phyloP scores from a whole-genome alignment of 495 filamentous ascomycete genomes.

The Aspergillus homomorphus region DNA sequence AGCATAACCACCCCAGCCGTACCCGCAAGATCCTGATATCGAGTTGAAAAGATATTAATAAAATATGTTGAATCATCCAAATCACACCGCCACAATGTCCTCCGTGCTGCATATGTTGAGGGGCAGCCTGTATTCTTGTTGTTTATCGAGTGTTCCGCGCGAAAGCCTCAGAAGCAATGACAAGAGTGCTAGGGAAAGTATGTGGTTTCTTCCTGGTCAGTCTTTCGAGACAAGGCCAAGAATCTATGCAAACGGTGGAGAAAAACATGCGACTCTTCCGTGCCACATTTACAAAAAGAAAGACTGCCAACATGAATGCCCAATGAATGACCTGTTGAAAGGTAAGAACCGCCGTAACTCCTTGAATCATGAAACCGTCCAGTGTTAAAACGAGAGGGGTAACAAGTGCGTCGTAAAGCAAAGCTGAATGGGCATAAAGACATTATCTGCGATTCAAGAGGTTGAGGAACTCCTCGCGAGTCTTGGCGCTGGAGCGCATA shows the following conservation, averaged over 20 bases:
- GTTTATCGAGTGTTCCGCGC: background rate
- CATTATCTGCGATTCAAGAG: constrained; percentile 62
- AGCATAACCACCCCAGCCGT: background rate
- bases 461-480: constrained; percentile 88
- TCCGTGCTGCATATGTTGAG: background rate
- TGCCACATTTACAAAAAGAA: constrained; percentile 9
- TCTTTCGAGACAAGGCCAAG: background rate
- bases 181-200: background rate
- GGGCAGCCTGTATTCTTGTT: background rate
- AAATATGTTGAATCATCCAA: constrained; percentile 36
- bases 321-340: constrained; percentile 35
- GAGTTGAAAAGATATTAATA: constrained; percentile 18
- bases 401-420: constrained; percentile 19
- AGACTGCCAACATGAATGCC: constrained; percentile 13
- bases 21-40: constrained; percentile 3
- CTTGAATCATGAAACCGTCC: constrained; percentile 31
- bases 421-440: constrained; percentile 5
- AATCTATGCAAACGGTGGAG: constrained; percentile 15
- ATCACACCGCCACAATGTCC: constrained; percentile 14
- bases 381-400: constrained; percentile 26
- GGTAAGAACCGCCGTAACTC: constrained; percentile 39
- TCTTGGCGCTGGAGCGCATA: constrained; percentile 89
- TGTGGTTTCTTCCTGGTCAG: background rate
- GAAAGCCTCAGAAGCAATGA: background rate
- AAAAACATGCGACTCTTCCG: background rate